Percentiles rank a stretch among this genome's conserved stretches.
These are phyloP conservation scores for Graphiopsis chlorocephala DNA, from an alignment of 2,329 filamentous ascomycete genomes.

Conservation along the genomic window DNA sequence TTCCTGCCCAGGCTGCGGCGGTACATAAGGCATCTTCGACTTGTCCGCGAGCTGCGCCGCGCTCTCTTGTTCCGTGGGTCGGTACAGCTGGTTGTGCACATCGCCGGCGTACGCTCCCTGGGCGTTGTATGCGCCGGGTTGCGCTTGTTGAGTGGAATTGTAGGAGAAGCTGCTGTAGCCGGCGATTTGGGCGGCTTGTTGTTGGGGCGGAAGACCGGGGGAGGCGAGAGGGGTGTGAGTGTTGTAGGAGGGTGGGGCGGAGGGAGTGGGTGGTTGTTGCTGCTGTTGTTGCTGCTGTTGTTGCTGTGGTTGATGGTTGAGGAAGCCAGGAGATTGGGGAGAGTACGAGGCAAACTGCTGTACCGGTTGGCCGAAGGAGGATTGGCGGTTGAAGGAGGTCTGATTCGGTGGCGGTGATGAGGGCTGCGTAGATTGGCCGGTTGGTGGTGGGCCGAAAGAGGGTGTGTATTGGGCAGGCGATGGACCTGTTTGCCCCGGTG, in stretches of 20 bases:
- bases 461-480: constrained; percentile 24
- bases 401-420: constrained; percentile 27
- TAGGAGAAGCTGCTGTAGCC: constrained; percentile 59
- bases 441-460: constrained; percentile 19
- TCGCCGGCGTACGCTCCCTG: constrained; percentile 45
- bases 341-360: constrained; percentile 23
- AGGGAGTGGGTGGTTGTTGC: constrained; percentile 32
- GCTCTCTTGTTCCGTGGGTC: constrained; percentile 55
- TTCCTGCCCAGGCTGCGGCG: neutral
- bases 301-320: constrained; percentile 18
- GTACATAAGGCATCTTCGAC: neutral
- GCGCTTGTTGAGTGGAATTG: constrained; percentile 30
- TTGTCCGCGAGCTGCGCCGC: neutral
- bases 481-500: constrained; percentile 15
- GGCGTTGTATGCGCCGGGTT: constrained; percentile 19
- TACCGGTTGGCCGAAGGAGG: constrained; percentile 23
- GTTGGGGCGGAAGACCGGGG: constrained; percentile 39
- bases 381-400: constrained; percentile 34
- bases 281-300: constrained; percentile 21
- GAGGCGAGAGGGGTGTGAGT: constrained; percentile 38
- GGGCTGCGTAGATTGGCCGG: constrained; percentile 12
- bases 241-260: constrained; percentile 34
- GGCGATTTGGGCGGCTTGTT: constrained; percentile 23
- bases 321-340: constrained; percentile 25
- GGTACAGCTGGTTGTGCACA: constrained; percentile 68